Conservation (phyloP, 306 rosid genomes). For the Medicago ruthenica region DNA sequence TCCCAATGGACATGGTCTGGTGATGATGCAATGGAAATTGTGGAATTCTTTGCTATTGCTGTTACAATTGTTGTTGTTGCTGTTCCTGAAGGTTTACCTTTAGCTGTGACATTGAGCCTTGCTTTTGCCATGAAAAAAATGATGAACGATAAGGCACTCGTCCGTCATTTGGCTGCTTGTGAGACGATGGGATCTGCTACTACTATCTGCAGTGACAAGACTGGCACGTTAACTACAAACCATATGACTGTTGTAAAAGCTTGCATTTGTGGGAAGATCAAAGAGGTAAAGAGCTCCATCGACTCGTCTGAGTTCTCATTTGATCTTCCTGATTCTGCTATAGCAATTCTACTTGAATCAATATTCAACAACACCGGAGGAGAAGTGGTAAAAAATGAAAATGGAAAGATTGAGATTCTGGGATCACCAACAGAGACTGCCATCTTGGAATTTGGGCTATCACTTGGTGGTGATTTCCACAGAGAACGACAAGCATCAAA, state of each 20-base stretch:
- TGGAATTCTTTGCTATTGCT: constrained; percentile 93
- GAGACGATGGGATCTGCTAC: constrained; percentile 99
- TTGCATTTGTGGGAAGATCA: constrained; percentile 72
- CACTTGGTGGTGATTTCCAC: constrained; percentile 78
- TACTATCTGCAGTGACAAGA: constrained; percentile 96
- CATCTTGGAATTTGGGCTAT: constrained; percentile 80
- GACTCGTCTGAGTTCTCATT: constrained; percentile 56
- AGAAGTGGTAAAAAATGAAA: constrained; percentile 81
- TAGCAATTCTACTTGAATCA: constrained; percentile 75
- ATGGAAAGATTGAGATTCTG: constrained; percentile 69
- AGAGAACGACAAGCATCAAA: constrained; percentile 62
- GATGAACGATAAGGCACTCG: constrained; percentile 99
- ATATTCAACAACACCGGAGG: constrained; percentile 96
- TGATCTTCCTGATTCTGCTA: constrained; percentile 70
- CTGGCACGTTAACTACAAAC: constrained; percentile 95
- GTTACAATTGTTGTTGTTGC: constrained; percentile 99
- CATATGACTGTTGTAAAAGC: constrained; percentile 96
- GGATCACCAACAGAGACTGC: constrained; percentile 97
- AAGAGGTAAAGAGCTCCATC: constrained; percentile 61
- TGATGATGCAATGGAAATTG: constrained; percentile 79
- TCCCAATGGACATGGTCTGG: constrained; percentile 86
- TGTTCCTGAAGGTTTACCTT: constrained; percentile 97
- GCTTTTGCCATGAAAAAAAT: constrained; percentile 99
- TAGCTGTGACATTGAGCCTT: constrained; percentile 97
- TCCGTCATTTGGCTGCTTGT: constrained; percentile 95